A percentile compares a stretch with the other conserved stretches of the same genome.
Evolutionary conservation across 2,329 filamentous ascomycete genomes (phyloP).

Genomic region (Fusarium transvaalense): DNA sequence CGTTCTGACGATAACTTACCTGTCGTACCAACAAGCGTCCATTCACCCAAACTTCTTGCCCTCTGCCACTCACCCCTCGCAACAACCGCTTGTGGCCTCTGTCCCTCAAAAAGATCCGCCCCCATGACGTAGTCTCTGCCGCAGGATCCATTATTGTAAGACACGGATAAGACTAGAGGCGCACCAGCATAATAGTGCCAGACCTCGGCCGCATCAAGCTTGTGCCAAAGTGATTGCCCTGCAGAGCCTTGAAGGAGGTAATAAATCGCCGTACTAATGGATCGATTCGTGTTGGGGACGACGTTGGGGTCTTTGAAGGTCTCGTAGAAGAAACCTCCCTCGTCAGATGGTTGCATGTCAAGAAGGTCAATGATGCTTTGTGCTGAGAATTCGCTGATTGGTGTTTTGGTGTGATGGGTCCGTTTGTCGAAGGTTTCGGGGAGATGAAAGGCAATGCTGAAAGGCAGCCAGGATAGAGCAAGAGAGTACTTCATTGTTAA

Average conservation of each 20-base stretch:
- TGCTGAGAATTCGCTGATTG: constrained; percentile 45
- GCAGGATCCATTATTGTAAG: constrained; percentile 56
- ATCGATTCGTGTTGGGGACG: constrained; percentile 50
- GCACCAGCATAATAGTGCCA: constrained; percentile 69
- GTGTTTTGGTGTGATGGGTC: neutral
- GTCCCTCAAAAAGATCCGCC: neutral
- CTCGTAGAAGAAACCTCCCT: constrained; percentile 64
- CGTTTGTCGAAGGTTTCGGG: constrained; percentile 9
- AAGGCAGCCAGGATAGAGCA: constrained; percentile 4
- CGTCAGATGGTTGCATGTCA: constrained; percentile 58
- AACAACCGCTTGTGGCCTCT: constrained; percentile 33
- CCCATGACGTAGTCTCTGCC: constrained; percentile 24
- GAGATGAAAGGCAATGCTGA: constrained; percentile 10
- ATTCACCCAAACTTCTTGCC: constrained; percentile 13
- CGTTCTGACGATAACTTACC: neutral
- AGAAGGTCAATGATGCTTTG: constrained; percentile 60
- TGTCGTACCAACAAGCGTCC: constrained; percentile 37
- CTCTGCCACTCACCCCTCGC: constrained; percentile 25
- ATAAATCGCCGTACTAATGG: constrained; percentile 64
- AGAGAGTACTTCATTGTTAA: constrained; percentile 7
- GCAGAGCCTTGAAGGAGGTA: constrained; percentile 62
- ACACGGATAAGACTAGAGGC: constrained; percentile 60
- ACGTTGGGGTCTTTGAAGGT: constrained; percentile 58
- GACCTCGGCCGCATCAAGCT: constrained; percentile 60
- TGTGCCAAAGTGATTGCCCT: constrained; percentile 63